Base-by-base conservation (phyloP, 192 early-diverging fungal genomes). In the Backusella australiensis region DNA sequence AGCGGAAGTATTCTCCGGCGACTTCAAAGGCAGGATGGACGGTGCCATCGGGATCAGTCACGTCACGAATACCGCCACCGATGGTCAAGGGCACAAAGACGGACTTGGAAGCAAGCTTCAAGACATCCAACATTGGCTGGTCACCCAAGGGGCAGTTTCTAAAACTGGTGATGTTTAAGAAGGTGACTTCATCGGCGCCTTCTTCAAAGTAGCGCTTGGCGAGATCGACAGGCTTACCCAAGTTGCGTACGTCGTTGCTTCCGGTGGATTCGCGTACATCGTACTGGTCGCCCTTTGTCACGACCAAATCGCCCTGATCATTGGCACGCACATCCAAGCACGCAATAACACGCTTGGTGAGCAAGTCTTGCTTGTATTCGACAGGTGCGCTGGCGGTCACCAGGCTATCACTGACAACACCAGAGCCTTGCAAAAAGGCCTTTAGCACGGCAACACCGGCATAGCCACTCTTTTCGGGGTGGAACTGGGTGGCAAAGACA, bases 21-120 rank as follows among this genome's bases (percentile, higher is more conserved):
- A 99, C 98, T n/a, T 98, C 90, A 12, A 98, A 86, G 0, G 98
- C 98, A 0, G 97, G 85, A 82, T 92, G 91, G 34, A 89, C 66
- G 23, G 86, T 80, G 15, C 94, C 96, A 76, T 94, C 93, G 35
- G 96, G 95, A 66, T 99, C 94, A 12, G 81, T 87, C 9, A 98
- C 85, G 77, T 99, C 95, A 67, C 97, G 91, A 81, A 99, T 98
- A 21, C 98, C 98, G 38, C 98, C 98, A 73, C 98, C 98, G 72
- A 99, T 98, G 19, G 97, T 99, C 80, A 99, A 85, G 15, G 98
- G 98, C n/a, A 99, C 98, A 87, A 99, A 99, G 49, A 99, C 94
- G 3, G 89, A 90, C 75, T 95, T 92, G 34, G 93, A 95, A 1
- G 97, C 90, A 67, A 90, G 88, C 65, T 89, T 85, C 38, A 99